Percentiles rank a stretch among this genome's conserved stretches.
phyloP scores from a whole-genome alignment of 106 monocot species.

The Agapanthus africanus region DNA sequence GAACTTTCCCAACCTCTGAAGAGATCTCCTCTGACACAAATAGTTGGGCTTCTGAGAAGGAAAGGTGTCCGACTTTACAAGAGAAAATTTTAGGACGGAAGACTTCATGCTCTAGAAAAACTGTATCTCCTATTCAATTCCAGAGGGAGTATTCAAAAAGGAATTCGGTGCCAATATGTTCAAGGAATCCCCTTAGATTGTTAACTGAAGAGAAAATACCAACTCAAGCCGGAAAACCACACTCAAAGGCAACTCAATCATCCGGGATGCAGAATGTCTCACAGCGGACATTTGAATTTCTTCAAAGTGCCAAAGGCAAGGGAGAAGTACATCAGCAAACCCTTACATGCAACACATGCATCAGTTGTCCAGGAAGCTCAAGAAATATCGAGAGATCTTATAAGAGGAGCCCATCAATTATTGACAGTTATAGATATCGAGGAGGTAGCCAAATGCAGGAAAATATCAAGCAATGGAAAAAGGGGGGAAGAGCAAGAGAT shows the following conservation, averaged over 20 bases:
- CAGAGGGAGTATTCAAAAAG: conserved; percentile 14
- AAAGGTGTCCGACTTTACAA: conserved; percentile 4
- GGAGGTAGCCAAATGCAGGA: conserved; percentile 26
- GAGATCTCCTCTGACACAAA: conserved; percentile 33
- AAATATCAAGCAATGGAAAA: conserved; percentile 23
- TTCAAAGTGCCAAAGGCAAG: conserved; percentile 38
- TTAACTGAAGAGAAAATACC: conserved; percentile 15
- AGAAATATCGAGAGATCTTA: conserved; percentile 20
- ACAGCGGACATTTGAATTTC: conserved; percentile 25
- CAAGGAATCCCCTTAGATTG: conserved; percentile 16
- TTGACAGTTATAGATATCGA: conserved; percentile 63
- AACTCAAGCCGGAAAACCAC: conserved; percentile 13
- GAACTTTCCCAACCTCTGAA: conserved; percentile 35
- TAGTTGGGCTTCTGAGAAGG: conserved; percentile 12
- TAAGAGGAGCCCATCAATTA: conserved; percentile 60
- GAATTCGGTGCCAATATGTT: conserved; percentile 6
- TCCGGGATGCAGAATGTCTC: conserved; percentile 11
- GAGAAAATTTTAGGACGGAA: conserved; percentile 1
- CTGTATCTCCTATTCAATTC: conserved; percentile 12
- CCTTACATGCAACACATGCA: conserved; percentile 27
- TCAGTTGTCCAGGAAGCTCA: conserved; percentile 21
- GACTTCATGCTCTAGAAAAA: conserved; percentile 3
- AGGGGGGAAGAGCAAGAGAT: conserved; percentile 11
- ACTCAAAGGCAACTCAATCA: conserved; percentile 16
- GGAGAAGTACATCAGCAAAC: conserved; percentile 26